Evolutionary conservation across 2,329 filamentous ascomycete genomes (phyloP), one percentile per base, ranked within the genome.

Genomic region (Dactylellina haptotyla): DNA sequence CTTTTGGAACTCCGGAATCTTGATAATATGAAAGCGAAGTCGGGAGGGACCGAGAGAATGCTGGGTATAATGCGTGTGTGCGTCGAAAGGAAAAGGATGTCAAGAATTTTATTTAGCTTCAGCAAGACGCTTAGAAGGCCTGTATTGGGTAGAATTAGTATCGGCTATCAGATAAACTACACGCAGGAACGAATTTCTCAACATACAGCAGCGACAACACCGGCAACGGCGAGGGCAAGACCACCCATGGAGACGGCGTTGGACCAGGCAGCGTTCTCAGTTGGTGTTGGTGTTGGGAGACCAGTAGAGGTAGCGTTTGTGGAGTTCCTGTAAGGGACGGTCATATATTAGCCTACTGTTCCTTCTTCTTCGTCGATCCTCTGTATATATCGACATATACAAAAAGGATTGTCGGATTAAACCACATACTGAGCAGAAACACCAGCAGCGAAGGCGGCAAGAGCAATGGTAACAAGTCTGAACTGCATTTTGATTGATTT

Each of bases 401-500:
- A 5, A n/a, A 12, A 1, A n/a, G 14, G 10, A 26, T 4, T 48
- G 48, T 50, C 41, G 41, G 39, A 26, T 53, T 41, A 14, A 23
- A 66, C 23, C 54, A 71, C 67, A 48, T 72, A 72, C 46, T 72
- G 56, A 14, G 77, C 71, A 45, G 75, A 72, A 58, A 75, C 77
- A 51, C 76, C 70, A 26, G 76, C 75, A 48, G 75, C 69, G 53
- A 78, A 50, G 39, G 76, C 76, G 56, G 75, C 75, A 69, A 78
- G 57, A 26, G 72, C 70, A 51, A 77, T 20, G 71, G 75, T 50
- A 54, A 75, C 73, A 37, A 77, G 41, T 66, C 76, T 78, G 69
- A 78, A 77, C 72, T 78, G 77, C 77, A 78, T 78, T 76, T 76
- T 77, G 76, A 78, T 62, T 51, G 54, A 69, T 76, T 57, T 66